Evolutionary conservation across 208 protist genomes (phyloP).

Genomic region (Vickermania spadyakhi): DNA sequence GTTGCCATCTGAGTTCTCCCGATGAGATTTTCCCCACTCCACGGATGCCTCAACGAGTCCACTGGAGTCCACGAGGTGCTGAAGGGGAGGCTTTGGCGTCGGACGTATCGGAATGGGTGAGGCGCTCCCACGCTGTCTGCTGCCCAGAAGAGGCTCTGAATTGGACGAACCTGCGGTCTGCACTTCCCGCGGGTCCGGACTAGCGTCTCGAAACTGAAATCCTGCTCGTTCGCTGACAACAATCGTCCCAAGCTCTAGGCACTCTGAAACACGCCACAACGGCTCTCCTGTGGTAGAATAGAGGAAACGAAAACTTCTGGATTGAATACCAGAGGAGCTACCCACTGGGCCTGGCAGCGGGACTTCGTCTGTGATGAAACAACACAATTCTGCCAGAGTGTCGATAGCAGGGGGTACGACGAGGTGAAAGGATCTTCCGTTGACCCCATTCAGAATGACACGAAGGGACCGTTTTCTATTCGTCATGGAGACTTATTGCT

Average conservation of each 20-base stretch:
- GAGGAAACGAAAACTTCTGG: constrained; percentile 54
- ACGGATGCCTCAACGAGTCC: too few relatives aligned
- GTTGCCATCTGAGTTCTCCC: neutral
- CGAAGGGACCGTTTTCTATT: neutral
- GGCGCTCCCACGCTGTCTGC: neutral
- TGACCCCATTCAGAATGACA: neutral
- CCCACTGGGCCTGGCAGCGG: constrained; percentile 11
- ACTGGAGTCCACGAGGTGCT: neutral
- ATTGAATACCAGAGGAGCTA: constrained; percentile 12
- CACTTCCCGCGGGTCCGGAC: constrained; percentile 1
- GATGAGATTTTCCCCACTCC: too few relatives aligned
- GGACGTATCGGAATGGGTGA: neutral
- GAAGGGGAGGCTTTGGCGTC: neutral
- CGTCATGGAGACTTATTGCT: too few relatives aligned
- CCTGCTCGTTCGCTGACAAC: constrained; percentile 50
- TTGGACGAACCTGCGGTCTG: neutral
- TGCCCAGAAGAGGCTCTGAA: neutral
- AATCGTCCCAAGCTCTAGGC: constrained; percentile 35
- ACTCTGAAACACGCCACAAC: constrained; percentile 68
- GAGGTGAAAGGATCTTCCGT: neutral
- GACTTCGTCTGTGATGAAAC: constrained; percentile 31
- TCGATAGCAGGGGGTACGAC: neutral
- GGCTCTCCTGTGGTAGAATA: constrained; percentile 54
- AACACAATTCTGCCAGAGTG: neutral
- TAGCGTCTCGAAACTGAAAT: constrained; percentile 27